Evolutionary conservation across 2,329 filamentous ascomycete genomes (phyloP).

Genomic region (Cryoendolithus antarcticus): DNA sequence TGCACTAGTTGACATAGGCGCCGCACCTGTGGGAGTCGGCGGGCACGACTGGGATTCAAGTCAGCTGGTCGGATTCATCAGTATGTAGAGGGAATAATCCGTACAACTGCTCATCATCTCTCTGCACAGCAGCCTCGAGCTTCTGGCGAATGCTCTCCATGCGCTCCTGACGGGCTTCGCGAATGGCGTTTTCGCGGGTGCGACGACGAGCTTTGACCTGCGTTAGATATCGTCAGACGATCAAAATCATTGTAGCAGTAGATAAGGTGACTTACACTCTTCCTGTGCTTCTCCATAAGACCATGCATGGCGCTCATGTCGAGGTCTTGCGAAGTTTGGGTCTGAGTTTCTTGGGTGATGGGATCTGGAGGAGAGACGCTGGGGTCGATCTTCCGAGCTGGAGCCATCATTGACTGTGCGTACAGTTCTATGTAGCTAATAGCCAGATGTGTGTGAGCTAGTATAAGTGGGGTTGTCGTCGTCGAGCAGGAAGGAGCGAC

Average conservation of each 20-base stretch:
- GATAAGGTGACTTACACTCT: neutral
- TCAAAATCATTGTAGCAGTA: neutral
- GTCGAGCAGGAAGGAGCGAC: neutral
- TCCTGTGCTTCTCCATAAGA: neutral
- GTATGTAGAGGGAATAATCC: neutral
- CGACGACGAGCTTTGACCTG: slow-evolving; percentile 3
- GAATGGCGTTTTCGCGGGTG: slow-evolving; percentile 1
- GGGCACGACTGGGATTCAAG: neutral
- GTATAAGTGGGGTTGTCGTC: neutral
- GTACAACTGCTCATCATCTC: neutral
- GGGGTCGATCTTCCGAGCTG: too few species aligned
- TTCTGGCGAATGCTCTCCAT: neutral
- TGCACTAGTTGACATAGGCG: slow-evolving; percentile 12
- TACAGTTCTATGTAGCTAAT: too few species aligned
- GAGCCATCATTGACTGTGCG: too few species aligned
- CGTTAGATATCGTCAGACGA: neutral
- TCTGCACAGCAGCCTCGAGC: neutral
- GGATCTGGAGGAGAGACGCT: neutral
- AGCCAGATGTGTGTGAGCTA: neutral
- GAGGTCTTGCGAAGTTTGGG: slow-evolving; percentile 1
- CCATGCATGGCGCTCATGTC: neutral
- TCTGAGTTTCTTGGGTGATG: neutral
- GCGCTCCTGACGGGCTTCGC: slow-evolving; percentile 1
- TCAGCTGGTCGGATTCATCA: neutral
- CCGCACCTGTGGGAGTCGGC: slow-evolving; percentile 11